Evolutionary conservation across 2,329 filamentous ascomycete genomes (phyloP).

Genomic region (Myotisia sp.): DNA sequence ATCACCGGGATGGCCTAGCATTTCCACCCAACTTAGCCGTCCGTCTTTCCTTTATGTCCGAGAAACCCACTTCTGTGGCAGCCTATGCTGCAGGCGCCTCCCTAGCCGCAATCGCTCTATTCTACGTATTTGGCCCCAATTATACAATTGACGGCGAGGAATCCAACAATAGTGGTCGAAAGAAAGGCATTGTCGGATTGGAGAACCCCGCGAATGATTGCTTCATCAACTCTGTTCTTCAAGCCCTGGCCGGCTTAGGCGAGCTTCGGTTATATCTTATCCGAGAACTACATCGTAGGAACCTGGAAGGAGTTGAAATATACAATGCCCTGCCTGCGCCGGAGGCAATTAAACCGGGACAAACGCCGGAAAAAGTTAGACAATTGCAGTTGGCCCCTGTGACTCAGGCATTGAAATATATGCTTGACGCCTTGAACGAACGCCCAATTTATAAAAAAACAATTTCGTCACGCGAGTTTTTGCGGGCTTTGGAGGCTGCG

Average conservation of each 20-base stretch:
- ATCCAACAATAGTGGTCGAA: constrained; percentile 45
- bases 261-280: constrained; percentile 87
- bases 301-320: constrained; percentile 61
- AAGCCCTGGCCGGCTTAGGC: constrained; percentile 77
- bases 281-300: constrained; percentile 71
- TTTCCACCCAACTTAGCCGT: no score
- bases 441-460: constrained; percentile 87
- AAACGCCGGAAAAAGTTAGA: constrained; percentile 36
- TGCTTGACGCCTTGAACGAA: constrained; percentile 85
- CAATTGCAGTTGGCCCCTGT: constrained; percentile 66
- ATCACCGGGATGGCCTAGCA: no score
- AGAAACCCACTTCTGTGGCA: constrained; percentile 68
- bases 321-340: constrained; percentile 49
- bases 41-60: constrained; percentile 46
- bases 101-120: constrained; percentile 81
- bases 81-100: constrained; percentile 93
- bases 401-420: constrained; percentile 76
- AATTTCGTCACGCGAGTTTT: constrained; percentile 74
- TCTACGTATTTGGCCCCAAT: constrained; percentile 96
- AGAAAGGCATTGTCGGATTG: constrained; percentile 78
- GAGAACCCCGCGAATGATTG: constrained; percentile 87
- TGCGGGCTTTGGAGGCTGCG: constrained; percentile 66
- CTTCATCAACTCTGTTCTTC: constrained; percentile 92
- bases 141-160: constrained; percentile 82
- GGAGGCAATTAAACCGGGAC: constrained; percentile 24